Conservation (phyloP, 2,329 filamentous ascomycete genomes). For the Arthrobotrys pseudoclavata region DNA sequence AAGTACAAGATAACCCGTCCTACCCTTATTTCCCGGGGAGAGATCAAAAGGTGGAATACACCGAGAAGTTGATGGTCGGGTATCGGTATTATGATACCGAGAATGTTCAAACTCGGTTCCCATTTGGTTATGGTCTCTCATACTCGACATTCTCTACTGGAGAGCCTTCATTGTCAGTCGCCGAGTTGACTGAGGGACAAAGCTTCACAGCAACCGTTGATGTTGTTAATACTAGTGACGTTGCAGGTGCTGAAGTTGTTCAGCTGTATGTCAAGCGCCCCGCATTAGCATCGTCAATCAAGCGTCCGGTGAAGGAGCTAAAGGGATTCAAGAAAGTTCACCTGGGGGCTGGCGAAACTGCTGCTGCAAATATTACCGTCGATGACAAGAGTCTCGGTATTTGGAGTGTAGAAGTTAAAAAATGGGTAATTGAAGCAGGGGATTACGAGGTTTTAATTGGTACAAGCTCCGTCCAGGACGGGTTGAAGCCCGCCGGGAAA, state of each 20-base stretch:
- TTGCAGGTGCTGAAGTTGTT: constrained; percentile 76
- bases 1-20: constrained; percentile 76
- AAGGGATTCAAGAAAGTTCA: constrained; percentile 77
- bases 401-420: constrained; percentile 37
- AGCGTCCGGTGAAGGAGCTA: constrained; percentile 75
- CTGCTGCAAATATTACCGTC: constrained; percentile 29
- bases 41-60: constrained; percentile 77
- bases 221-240: constrained; percentile 72
- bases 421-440: constrained; percentile 51
- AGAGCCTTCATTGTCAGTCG: constrained; percentile 70
- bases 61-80: constrained; percentile 80
- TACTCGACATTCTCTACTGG: constrained; percentile 76
- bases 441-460: constrained; percentile 50
- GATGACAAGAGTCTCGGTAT: constrained; percentile 47
- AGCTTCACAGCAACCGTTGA: constrained; percentile 67
- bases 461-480: constrained; percentile 41
- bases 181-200: constrained; percentile 71
- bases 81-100: constrained; percentile 78
- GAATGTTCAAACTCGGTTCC: constrained; percentile 73
- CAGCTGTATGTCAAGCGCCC: constrained; percentile 71
- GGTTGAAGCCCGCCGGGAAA: constrained; percentile 24
- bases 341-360: constrained; percentile 37
- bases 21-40: constrained; percentile 81
- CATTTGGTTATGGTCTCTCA: constrained; percentile 77
- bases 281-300: constrained; percentile 74